Evolutionary conservation across 345 rosid species (phyloP).

Genomic region (Trapa incisa): DNA sequence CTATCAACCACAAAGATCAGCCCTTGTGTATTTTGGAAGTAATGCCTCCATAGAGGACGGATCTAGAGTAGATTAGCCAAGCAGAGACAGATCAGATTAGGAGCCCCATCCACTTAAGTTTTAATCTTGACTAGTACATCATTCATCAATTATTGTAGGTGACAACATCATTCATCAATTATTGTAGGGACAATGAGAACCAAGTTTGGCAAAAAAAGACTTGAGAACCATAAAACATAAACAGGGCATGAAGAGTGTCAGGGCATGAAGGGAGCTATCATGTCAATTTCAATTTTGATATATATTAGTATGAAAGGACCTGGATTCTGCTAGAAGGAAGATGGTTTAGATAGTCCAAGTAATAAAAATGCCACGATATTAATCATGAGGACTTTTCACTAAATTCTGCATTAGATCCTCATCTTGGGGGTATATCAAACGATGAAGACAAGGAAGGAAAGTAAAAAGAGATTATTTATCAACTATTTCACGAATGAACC

Average conservation of each 20-base stretch:
- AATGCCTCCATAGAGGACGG: slow-evolving; percentile 74
- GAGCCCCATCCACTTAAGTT: background rate
- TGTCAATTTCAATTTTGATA: background rate
- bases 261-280: background rate
- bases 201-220: too few species aligned
- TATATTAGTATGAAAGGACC: background rate
- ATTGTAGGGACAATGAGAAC: background rate
- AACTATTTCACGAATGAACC: background rate
- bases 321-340: background rate
- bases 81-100: background rate
- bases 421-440: background rate
- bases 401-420: background rate
- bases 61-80: slow-evolving; percentile 19
- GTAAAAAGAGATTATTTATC: background rate
- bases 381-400: background rate
- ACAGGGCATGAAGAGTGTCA: too few species aligned
- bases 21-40: slow-evolving; percentile 74
- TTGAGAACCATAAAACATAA: too few species aligned
- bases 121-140: background rate
- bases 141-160: background rate
- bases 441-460: background rate
- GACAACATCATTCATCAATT: background rate
- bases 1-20: slow-evolving; percentile 81
- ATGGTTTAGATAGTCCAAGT: background rate
- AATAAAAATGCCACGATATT: background rate